Percentiles rank a stretch among this genome's conserved stretches.
These are phyloP conservation scores for Aspergillus indologenus DNA, from an alignment of 495 filamentous ascomycete species.

Conservation along the genomic window DNA sequence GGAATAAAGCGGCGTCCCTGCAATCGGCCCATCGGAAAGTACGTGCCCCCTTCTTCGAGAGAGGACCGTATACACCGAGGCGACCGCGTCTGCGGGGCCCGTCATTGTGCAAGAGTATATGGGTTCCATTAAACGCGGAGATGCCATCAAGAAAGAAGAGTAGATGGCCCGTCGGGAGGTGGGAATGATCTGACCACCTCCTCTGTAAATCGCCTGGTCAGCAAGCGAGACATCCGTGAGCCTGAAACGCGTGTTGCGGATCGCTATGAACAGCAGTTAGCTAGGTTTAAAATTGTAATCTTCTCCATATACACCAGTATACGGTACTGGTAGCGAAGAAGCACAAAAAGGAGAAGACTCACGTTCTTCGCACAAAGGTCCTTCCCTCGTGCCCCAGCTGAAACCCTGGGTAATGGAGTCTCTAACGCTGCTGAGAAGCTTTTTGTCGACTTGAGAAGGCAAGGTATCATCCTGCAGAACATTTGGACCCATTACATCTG, in stretches of 20 bases:
- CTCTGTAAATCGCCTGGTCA: conserved; percentile 85
- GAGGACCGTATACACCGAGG: conserved; percentile 85
- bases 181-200: conserved; percentile 95
- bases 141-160: conserved; percentile 93
- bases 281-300: background rate
- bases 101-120: conserved; percentile 90
- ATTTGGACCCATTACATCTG: conserved; percentile 92
- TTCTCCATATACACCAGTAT: background rate
- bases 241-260: conserved; percentile 93
- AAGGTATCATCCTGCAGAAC: conserved; percentile 96
- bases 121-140: conserved; percentile 92
- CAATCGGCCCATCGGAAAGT: conserved; percentile 86
- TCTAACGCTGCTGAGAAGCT: conserved; percentile 77
- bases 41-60: conserved; percentile 88
- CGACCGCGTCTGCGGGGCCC: conserved; percentile 85
- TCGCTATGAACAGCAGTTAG: conserved; percentile 53
- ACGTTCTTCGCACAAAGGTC: conserved; percentile 97
- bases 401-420: conserved; percentile 94
- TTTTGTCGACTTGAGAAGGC: conserved; percentile 85
- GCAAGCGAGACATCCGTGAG: conserved; percentile 89
- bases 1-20: conserved; percentile 90
- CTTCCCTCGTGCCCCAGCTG: conserved; percentile 91
- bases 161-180: conserved; percentile 90
- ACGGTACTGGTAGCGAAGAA: too few species aligned
- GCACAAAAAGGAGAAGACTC: conserved; percentile 41